Conservation (phyloP, 2,329 filamentous ascomycete genomes). For the Fusarium poae region DNA sequence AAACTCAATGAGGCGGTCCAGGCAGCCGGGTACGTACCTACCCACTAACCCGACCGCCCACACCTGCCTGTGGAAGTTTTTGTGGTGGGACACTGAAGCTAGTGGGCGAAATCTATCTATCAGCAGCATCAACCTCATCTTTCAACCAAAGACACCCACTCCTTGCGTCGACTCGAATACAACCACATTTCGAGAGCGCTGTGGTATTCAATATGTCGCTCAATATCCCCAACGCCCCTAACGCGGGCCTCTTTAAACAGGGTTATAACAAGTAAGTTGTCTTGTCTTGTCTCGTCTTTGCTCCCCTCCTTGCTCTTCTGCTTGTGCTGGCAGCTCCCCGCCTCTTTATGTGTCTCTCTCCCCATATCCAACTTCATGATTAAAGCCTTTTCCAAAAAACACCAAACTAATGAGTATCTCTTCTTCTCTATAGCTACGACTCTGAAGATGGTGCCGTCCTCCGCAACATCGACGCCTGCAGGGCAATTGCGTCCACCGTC, state of each 20-base stretch:
- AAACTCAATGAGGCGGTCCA: constrained; percentile 12
- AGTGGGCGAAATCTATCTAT: constrained; percentile 43
- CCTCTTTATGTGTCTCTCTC: constrained; percentile 42
- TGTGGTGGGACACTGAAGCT: constrained; percentile 45
- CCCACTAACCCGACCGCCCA: constrained; percentile 45
- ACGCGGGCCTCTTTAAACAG: constrained; percentile 92
- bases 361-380: constrained; percentile 16
- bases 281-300: not conserved
- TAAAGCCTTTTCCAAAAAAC: not conserved
- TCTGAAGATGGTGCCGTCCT: constrained; percentile 98
- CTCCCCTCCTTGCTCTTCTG: constrained; percentile 22
- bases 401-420: constrained; percentile 4
- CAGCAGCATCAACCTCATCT: constrained; percentile 42
- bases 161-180: constrained; percentile 33
- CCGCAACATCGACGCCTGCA: constrained; percentile 98
- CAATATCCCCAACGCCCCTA: constrained; percentile 93
- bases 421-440: constrained; percentile 78
- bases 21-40: constrained; percentile 45
- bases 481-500: constrained; percentile 94
- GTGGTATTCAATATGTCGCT: constrained; percentile 80
- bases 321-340: constrained; percentile 45
- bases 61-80: constrained; percentile 48
- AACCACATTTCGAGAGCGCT: constrained; percentile 38
- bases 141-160: constrained; percentile 37
- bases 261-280: constrained; percentile 90